Evolutionary conservation across 2,329 filamentous ascomycete genomes (phyloP).

Genomic region (Nothopassalora personata): DNA sequence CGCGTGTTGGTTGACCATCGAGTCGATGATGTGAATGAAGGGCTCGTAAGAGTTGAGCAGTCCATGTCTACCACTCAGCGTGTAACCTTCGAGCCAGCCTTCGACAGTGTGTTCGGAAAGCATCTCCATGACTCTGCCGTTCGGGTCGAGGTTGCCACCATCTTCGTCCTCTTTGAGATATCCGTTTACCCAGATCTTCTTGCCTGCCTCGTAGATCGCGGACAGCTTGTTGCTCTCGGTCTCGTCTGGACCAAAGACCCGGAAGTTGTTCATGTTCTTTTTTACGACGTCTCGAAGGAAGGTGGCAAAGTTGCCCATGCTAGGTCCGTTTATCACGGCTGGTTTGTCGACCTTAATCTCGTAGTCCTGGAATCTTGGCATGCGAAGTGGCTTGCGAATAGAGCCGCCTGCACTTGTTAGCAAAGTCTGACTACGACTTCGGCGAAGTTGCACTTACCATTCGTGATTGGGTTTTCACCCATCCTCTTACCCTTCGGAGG

Average conservation of each 20-base stretch:
- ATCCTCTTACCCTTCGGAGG: conserved; percentile 63
- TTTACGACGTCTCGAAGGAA: conserved; percentile 65
- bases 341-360: conserved; percentile 57
- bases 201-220: conserved; percentile 64
- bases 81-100: conserved; percentile 75
- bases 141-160: conserved; percentile 64
- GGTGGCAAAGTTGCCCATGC: conserved; percentile 64
- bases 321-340: conserved; percentile 47
- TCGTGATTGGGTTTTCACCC: conserved; percentile 40
- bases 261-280: conserved; percentile 62
- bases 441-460: neutral
- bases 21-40: conserved; percentile 78
- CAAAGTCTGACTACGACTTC: neutral
- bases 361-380: conserved; percentile 68
- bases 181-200: conserved; percentile 76
- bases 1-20: conserved; percentile 81
- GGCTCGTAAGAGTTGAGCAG: conserved; percentile 77
- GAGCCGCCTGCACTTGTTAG: conserved; percentile 49
- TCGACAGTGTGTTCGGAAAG: conserved; percentile 76
- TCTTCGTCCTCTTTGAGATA: conserved; percentile 71
- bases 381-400: conserved; percentile 59
- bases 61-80: conserved; percentile 69
- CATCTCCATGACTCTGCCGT: conserved; percentile 75
- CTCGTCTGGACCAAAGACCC: conserved; percentile 73
- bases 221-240: conserved; percentile 75